These are phyloP conservation scores for Apiospora malaysiana DNA, from an alignment of 2,329 filamentous ascomycete species.

Conservation along the genomic window DNA sequence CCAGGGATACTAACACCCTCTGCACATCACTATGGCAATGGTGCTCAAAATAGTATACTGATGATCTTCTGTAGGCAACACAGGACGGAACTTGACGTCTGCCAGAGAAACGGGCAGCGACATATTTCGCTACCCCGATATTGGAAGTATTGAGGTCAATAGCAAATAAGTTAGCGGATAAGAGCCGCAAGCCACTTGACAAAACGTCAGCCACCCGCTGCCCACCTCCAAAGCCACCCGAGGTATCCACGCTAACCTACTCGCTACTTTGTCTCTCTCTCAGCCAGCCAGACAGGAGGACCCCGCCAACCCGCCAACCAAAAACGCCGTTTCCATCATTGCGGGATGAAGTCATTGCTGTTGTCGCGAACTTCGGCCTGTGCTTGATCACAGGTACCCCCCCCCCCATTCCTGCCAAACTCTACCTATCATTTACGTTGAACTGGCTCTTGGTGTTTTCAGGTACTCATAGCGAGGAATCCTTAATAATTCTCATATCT, in stretches of 20 bases:
- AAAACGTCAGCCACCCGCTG: not conserved
- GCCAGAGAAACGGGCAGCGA: not conserved
- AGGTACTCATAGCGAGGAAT: not conserved
- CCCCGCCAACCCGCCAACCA: not conserved
- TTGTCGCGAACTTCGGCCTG: slow-evolving; percentile 9
- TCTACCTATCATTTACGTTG: not conserved
- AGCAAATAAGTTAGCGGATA: not conserved
- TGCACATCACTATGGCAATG: not conserved
- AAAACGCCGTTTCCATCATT: not conserved
- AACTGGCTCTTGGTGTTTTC: not conserved
- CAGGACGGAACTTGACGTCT: not conserved
- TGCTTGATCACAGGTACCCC: not conserved
- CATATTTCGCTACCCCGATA: not conserved
- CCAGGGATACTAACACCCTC: not conserved
- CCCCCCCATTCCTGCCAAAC: not conserved
- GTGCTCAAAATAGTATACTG: not conserved
- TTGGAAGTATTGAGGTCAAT: not conserved
- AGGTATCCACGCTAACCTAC: not conserved
- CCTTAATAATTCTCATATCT: not conserved
- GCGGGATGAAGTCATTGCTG: slow-evolving; percentile 34
- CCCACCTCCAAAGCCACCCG: not conserved
- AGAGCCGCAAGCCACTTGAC: not conserved
- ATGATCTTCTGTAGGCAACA: not conserved
- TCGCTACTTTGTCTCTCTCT: not conserved
- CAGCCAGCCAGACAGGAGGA: not conserved